Base-by-base conservation (phyloP, 1,139 yeast species). In the Taphrina wiesneri region DNA sequence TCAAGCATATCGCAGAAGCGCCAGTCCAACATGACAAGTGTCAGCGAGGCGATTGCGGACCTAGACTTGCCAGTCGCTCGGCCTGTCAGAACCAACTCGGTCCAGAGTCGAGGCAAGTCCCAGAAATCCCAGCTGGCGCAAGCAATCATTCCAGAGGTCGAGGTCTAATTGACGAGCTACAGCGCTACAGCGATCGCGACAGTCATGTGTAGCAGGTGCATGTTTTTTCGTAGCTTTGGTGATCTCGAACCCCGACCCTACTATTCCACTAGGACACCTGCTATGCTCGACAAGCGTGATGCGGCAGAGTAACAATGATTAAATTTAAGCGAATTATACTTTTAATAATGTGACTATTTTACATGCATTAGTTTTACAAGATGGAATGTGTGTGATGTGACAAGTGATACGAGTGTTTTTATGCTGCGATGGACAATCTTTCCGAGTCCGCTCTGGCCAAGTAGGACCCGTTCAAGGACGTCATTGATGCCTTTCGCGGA, bases 381-480 rank as follows among this genome's bases (percentile, higher is more conserved):
- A 19, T 39, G 43, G 15, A 15, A 39, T n/a, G 43, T 39, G 7
- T 39, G 43, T 5, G 43, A 13, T 4, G 15, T 2, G 17, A 19
- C 9, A 13, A 15, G 43, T 6, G 15, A 6, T 4, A 13, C 19
- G 43, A 39, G 43, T n/a, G 39, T 13, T 13, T 6, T 17, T 39
- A 39, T 13, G 49, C 25, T 7, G 49, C 49, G 28, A 45, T 45
- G 28, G 28, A 23, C 13, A 45, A 28, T 1, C 49, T 26, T 28
- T 45, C 49, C 1, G 49, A 45, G 28, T 45, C 49, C 21, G 28
- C 25, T 1, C 49, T 19, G 49, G 49, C n/a, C 28, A 45, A 28
- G 15, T 21, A n/a, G 13, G 36, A 17, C 36, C 53, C 36, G 36
- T 26, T 26, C 36, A 30, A 15, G 30, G 28, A 21, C 11, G 90